Base-by-base conservation (phyloP, 1,284 basidiomycete genomes). In the Austroboletus novae-zelandiae region DNA sequence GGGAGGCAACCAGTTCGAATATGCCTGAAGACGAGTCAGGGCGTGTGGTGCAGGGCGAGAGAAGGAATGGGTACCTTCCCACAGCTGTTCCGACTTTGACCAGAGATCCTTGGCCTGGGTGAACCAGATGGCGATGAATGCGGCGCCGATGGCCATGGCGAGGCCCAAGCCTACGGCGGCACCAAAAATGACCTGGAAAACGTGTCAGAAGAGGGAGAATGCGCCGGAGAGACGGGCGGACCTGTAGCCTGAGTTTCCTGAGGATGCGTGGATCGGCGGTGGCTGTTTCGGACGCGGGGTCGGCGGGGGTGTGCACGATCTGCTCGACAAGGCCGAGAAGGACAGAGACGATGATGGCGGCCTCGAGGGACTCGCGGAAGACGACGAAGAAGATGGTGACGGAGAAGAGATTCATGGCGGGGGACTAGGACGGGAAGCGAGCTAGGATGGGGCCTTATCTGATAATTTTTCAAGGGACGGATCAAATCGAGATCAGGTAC, bases 301-400 rank as follows among this genome's bases (percentile, higher is more conserved):
- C 47, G 29, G 31, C 23, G n/a, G 18, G 53, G 2, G 76, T 72
- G 57, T 78, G 64, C 3, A 84, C 76, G 58, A 94, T 83, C 61
- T 93, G 90, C 61, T 93, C 82, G 43, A 90, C 85, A 57, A 95
- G 83, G 57, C 89, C 84, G 37, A 94, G 83, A 46, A 96, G 80
- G 54, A 94, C 89, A 9, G 91, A 90, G 71, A 94, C 73, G 76
- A 95, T 91, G 72, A 95, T 88, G 46, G 83, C 84, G 9, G 91
- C 89, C 74, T 96, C 92, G 57, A 96, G 79, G 2, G 89, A 86
- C 77, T 96, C 92, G 57, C 93, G 82, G 60, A 94, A 90, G 63
- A 91, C 81, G 68, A 94, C 91, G 78, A 94, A 91, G 74, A 91
- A 93, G 56, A 91, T 88, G 61, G 89, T 81, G 47, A 89, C 76